phyloP scores from a whole-genome alignment of 495 filamentous ascomycete species.

The Pseudomonodictys pantanalensis region DNA sequence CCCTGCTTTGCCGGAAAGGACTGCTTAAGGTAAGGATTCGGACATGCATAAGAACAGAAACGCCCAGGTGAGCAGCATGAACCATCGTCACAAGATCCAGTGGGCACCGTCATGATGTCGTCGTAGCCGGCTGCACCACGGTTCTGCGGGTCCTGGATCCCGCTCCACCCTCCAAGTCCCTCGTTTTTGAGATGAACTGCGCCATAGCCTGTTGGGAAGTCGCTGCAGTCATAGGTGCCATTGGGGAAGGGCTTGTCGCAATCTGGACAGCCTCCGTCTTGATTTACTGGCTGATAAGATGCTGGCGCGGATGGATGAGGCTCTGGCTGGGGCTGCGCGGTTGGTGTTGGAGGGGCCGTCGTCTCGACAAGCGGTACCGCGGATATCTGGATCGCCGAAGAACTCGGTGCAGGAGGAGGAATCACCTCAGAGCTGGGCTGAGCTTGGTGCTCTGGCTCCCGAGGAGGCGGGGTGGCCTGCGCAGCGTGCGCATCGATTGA shows the following conservation, averaged over 20 bases:
- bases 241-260: slow-evolving; percentile 72
- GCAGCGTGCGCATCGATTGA: background rate
- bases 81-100: slow-evolving; percentile 46
- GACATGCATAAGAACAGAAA: slow-evolving; percentile 94
- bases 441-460: background rate
- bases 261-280: slow-evolving; percentile 35
- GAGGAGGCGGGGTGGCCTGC: background rate
- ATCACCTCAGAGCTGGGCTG: background rate
- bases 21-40: slow-evolving; percentile 83
- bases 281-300: background rate
- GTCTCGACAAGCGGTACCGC: background rate
- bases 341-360: background rate
- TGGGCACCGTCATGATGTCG: slow-evolving; percentile 55
- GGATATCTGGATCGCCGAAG: background rate
- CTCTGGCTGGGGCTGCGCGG: background rate
- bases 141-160: slow-evolving; percentile 63
- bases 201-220: slow-evolving; percentile 82
- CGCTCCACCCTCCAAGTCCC: slow-evolving; percentile 71
- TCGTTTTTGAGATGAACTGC: slow-evolving; percentile 69
- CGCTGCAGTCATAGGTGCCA: slow-evolving; percentile 65
- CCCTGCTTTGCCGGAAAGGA: slow-evolving; percentile 89
- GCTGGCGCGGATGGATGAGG: background rate
- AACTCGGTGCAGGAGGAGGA: background rate
- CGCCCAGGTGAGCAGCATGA: slow-evolving; percentile 56
- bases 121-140: slow-evolving; percentile 47